A percentile compares a stretch with the other conserved stretches of the same genome.
Evolutionary conservation across 495 filamentous ascomycete genomes (phyloP).

Genomic region (Tuber aestivum): DNA sequence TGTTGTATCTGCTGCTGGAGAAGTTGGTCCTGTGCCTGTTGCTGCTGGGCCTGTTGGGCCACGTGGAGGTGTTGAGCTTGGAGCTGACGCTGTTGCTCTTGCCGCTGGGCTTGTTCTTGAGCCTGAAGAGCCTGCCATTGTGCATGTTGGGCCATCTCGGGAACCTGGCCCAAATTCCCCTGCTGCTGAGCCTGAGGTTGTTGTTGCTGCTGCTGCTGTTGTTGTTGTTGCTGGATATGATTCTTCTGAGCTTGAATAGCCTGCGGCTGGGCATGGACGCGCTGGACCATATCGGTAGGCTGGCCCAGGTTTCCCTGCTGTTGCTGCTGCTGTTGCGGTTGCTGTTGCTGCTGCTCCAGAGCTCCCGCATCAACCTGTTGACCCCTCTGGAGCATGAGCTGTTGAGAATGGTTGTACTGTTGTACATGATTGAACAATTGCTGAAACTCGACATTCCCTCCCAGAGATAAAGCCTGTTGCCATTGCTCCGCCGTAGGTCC

Average conservation of each 20-base stretch:
- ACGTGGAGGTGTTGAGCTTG: constrained; percentile 24
- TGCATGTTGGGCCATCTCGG: constrained; percentile 31
- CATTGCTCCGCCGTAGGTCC: constrained; percentile 34
- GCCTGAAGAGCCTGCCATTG: constrained; percentile 31
- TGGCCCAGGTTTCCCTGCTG: constrained; percentile 32
- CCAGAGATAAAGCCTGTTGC: constrained; percentile 32
- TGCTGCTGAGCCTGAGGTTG: constrained; percentile 22
- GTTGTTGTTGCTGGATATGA: constrained; percentile 15
- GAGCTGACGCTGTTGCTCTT: constrained; percentile 15
- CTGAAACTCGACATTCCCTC: constrained; percentile 35
- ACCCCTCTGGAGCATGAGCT: constrained; percentile 33
- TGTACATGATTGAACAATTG: constrained; percentile 39
- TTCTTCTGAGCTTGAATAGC: constrained; percentile 33
- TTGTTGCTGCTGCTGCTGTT: constrained; percentile 16
- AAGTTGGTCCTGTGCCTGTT: constrained; percentile 24
- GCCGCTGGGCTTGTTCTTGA: constrained; percentile 20
- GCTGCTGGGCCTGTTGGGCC: constrained; percentile 18
- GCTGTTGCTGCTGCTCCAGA: constrained; percentile 25
- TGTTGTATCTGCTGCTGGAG: constrained; percentile 26
- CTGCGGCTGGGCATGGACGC: constrained; percentile 31
- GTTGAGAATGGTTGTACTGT: constrained; percentile 31
- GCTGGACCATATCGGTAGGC: constrained; percentile 28
- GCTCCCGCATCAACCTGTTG: constrained; percentile 34
- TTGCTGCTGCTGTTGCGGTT: constrained; percentile 7
- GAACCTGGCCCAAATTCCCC: constrained; percentile 33